These are phyloP conservation scores for Grifola frondosa DNA, from an alignment of 1,284 basidiomycete genomes.

Conservation along the genomic window DNA sequence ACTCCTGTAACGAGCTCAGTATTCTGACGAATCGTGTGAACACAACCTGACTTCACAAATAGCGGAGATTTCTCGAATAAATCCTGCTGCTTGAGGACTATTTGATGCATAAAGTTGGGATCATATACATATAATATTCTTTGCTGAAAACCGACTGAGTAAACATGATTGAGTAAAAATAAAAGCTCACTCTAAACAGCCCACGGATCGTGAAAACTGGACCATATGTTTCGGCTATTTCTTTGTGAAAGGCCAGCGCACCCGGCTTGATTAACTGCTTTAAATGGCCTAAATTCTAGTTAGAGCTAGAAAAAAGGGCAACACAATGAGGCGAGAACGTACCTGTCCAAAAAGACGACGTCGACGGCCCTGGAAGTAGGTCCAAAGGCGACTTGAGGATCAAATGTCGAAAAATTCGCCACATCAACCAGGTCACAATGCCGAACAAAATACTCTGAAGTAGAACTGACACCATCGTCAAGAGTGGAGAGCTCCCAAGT, in stretches of 20 bases:
- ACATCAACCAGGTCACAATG: constrained; percentile 1
- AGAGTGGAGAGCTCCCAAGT: not conserved
- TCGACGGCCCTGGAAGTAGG: constrained; percentile 14
- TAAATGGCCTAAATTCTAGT: not conserved
- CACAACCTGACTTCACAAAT: not conserved
- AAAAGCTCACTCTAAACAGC: constrained; percentile 6
- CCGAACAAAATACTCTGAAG: not conserved
- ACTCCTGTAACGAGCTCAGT: constrained; percentile 1
- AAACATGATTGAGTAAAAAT: no score
- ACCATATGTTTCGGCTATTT: constrained; percentile 7
- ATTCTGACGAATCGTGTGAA: not conserved
- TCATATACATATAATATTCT: constrained; percentile 9
- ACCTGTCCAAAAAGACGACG: constrained; percentile 17
- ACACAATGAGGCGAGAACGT: not conserved
- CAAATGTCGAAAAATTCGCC: not conserved
- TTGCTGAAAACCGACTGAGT: not conserved
- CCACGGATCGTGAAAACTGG: constrained; percentile 3
- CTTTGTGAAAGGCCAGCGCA: not conserved
- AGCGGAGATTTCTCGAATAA: constrained; percentile 6
- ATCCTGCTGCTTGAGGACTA: constrained; percentile 13
- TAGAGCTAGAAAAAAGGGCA: not conserved
- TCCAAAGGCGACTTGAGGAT: constrained; percentile 10
- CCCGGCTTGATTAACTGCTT: not conserved
- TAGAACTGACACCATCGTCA: constrained; percentile 1
- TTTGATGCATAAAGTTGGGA: constrained; percentile 10